Evolutionary conservation across 345 rosid species (phyloP), one percentile per base, ranked within the genome.

Genomic region (Boechera retrofracta): DNA sequence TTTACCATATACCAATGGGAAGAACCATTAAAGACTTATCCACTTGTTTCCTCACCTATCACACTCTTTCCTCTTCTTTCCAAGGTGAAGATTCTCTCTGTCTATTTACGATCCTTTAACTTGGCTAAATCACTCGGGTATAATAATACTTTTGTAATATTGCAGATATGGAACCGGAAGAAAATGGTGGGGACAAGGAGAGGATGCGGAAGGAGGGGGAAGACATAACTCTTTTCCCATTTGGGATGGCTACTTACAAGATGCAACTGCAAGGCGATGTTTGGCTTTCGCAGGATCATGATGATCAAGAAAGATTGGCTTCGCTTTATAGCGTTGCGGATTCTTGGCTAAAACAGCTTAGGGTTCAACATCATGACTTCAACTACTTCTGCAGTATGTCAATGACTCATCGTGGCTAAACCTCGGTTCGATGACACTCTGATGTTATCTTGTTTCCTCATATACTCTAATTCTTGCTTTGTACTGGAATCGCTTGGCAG

Each of bases 1-100:
- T 95, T 18, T 95, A 95, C 73, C 99, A 91, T 83, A 95, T 95
- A 64, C 99, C 99, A 15, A 95, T 92, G 99, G 98, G 97, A 73
- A 88, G 93, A 83, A 92, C 98, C 75, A 95, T 95, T 55, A 91
- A 86, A 85, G 99, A 95, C 81, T 80, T 95, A 74, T 92, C 99
- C 31, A 87, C 99, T 36, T 89, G 94, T 82, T 95, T 95, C 86
- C 96, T 95, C 63, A 87, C 98, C 7, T 95, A 95, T 76, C 99
- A 95, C 83, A 95, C 99, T 48, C 90, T 95, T 24, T 95, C 99
- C 13, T 95, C 97, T 15, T 95, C 89, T 45, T 95, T 95, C 49
- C 98, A 88, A 89, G 99, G 99, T 95, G 18, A 7, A n/a, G 0
- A 61, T 24, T 21, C 53, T 54, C 58, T 69, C 18, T 66, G 0